A percentile compares a stretch with the other conserved stretches of the same genome.
Evolutionary conservation across 352 stramenopile genomes (phyloP).

Genomic region (Pythium brachiatum): DNA sequence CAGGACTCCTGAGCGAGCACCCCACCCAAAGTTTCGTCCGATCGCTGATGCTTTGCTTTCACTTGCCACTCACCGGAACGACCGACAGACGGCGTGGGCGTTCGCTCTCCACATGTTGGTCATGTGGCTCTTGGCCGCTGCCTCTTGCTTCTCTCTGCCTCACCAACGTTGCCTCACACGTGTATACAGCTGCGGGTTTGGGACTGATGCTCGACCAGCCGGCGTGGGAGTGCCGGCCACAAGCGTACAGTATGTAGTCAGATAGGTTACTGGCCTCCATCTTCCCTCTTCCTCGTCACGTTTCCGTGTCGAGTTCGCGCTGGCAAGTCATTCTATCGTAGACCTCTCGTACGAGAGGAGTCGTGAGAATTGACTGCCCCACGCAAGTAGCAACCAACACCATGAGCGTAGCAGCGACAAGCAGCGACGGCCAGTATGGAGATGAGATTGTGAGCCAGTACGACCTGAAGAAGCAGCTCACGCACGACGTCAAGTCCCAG

Average conservation of each 20-base stretch:
- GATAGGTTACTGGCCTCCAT: background rate
- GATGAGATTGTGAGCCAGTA: slow-evolving; percentile 66
- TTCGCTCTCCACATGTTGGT: too few relatives aligned
- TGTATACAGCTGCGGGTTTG: background rate
- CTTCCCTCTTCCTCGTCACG: background rate
- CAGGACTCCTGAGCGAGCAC: too few relatives aligned
- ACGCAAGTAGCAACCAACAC: background rate
- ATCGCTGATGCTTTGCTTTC: too few relatives aligned
- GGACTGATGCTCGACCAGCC: background rate
- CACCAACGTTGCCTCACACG: background rate
- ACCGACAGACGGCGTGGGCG: too few relatives aligned
- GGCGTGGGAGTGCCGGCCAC: background rate
- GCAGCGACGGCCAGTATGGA: slow-evolving; percentile 25
- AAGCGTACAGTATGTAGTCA: too few relatives aligned
- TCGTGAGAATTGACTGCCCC: background rate
- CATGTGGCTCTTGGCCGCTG: background rate
- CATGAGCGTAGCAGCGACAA: slow-evolving; percentile 2
- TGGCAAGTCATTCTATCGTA: background rate
- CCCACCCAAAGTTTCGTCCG: too few relatives aligned
- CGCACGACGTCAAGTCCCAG: slow-evolving; percentile 34
- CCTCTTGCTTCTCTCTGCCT: background rate
- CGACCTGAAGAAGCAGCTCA: slow-evolving; percentile 44
- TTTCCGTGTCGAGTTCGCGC: background rate
- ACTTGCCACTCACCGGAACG: too few relatives aligned
- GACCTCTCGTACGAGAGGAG: background rate